phyloP scores from a whole-genome alignment of 2,329 filamentous ascomycete species.

The Incumbomyces lentus region DNA sequence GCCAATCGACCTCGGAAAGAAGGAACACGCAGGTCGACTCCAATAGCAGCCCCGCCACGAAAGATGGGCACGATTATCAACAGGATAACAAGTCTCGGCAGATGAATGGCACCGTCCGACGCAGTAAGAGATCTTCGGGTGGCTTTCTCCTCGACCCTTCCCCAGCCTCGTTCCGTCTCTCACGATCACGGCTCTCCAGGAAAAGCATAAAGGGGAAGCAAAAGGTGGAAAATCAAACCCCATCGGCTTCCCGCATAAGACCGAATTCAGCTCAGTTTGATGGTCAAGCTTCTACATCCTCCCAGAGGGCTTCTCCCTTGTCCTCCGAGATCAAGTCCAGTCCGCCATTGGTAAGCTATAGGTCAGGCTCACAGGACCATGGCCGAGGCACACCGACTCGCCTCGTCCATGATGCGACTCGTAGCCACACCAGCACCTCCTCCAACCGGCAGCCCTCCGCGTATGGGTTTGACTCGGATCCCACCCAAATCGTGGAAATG shows the following conservation, averaged over 20 bases:
- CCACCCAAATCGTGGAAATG: slow-evolving; percentile 84
- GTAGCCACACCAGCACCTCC: background rate
- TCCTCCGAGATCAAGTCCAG: slow-evolving; percentile 21
- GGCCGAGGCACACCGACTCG: background rate
- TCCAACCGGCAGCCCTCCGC: background rate
- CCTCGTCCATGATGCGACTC: background rate
- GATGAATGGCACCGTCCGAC: slow-evolving; percentile 2
- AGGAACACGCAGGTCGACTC: background rate
- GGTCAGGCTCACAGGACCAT: background rate
- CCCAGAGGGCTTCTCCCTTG: slow-evolving; percentile 25
- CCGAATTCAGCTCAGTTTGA: slow-evolving; percentile 22
- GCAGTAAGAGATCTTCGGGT: slow-evolving; percentile 23
- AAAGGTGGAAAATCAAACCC: slow-evolving; percentile 28
- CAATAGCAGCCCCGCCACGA: slow-evolving; percentile 6
- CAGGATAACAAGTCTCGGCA: slow-evolving; percentile 7
- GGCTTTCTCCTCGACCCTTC: slow-evolving; percentile 38
- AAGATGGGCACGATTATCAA: slow-evolving; percentile 1
- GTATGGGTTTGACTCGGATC: slow-evolving; percentile 56
- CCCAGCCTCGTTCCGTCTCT: slow-evolving; percentile 25
- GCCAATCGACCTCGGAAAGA: slow-evolving; percentile 9
- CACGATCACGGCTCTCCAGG: slow-evolving; percentile 22
- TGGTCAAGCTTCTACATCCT: slow-evolving; percentile 24
- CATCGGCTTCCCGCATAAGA: slow-evolving; percentile 27
- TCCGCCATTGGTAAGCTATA: slow-evolving; percentile 9
- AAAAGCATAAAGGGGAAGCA: slow-evolving; percentile 29